phyloP scores from a whole-genome alignment of 441 rosid genomes.

The Erodium chrysanthum region DNA sequence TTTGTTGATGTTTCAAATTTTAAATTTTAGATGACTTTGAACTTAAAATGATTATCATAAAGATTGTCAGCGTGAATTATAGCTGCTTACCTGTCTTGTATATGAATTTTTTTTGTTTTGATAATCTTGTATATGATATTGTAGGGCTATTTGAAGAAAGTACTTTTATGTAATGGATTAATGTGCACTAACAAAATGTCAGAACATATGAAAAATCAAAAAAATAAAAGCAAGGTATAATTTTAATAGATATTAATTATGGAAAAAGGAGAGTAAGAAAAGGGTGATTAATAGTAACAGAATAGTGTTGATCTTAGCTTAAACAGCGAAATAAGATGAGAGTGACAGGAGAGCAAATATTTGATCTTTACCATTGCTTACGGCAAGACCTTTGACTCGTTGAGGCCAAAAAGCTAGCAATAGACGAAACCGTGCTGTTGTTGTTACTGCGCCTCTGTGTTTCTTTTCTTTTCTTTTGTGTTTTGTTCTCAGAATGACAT shows the following conservation, averaged over 20 bases:
- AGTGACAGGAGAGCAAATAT: background rate
- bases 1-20: too few species aligned
- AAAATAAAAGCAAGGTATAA: too few species aligned
- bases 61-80: too few species aligned
- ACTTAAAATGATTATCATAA: too few species aligned
- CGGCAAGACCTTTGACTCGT: background rate
- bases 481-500: too few species aligned
- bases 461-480: background rate
- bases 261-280: background rate
- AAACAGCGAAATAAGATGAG: background rate
- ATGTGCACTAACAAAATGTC: too few species aligned
- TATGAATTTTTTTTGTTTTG: too few species aligned
- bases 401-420: background rate
- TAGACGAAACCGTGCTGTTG: background rate
- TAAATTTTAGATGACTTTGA: too few species aligned
- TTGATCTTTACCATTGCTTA: background rate
- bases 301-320: background rate
- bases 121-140: too few species aligned
- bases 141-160: too few species aligned
- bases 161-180: too few species aligned
- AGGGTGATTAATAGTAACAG: background rate
- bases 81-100: too few species aligned
- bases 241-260: background rate
- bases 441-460: background rate
- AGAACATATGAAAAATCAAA: background rate